Evolutionary conservation across 768 basidiomycete species (phyloP), one percentile per base, ranked within the genome.

Genomic region (Solioccasus polychromus): DNA sequence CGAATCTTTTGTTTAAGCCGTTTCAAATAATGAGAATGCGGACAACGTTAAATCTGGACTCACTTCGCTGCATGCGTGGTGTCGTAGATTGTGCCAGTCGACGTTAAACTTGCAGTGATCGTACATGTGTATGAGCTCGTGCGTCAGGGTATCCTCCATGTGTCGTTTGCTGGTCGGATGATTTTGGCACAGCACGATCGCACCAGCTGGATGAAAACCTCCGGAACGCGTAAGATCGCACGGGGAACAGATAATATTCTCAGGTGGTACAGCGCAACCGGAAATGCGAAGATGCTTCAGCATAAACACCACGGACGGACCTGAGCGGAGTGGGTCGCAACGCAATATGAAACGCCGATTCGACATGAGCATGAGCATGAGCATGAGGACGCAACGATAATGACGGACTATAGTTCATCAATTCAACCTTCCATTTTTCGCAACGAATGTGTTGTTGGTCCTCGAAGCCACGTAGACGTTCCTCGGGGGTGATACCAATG

Each of bases 1-100:
- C 96, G 84, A 62, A 99, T 96, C 95, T 98, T 61, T 35, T 26
- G 22, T 17, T 32, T 8, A 35, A n/a, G n/a, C n/a, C n/a, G n/a
- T n/a, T n/a, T n/a, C n/a, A n/a, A n/a, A n/a, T n/a, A n/a, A n/a
- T n/a, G n/a, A n/a, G n/a, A n/a, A n/a, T n/a, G n/a, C n/a, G n/a
- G n/a, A n/a, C n/a, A n/a, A n/a, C n/a, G n/a, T n/a, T n/a, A n/a
- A n/a, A n/a, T n/a, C n/a, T n/a, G n/a, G 20, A 70, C 82, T 58
- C 53, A 95, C 95, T 80, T 98, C 95, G 59, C 88, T 92, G 64
- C 96, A 99, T 3, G 95, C 96, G 62, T 96, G 92, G 71, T 96
- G 93, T 47, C 92, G 71, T 45, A 98, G 62, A 67, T 98, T 88
- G 37, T 66, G 68, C 93, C 91, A 96, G 64, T 96, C 83, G 1